Evolutionary conservation across 352 stramenopile genomes (phyloP), one percentile per base, ranked within the genome.

Genomic region (Pseudoperonospora humuli): DNA sequence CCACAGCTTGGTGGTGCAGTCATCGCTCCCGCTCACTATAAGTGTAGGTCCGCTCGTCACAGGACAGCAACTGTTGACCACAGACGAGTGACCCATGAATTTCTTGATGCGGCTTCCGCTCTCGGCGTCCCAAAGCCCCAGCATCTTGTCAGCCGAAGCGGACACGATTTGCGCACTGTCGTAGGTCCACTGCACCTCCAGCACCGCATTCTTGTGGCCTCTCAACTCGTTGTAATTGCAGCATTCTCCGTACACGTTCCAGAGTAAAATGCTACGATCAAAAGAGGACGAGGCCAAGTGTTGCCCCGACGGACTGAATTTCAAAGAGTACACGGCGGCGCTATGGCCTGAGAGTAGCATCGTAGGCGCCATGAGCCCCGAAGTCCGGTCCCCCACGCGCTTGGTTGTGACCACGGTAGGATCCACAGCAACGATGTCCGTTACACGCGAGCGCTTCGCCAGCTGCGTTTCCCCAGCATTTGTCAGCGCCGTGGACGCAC

Each of bases 141-240:
- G 57, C 3, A 83, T 95, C 57, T 96, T 96, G 65, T 97, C 95
- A 4, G 93, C 93, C 39, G 84, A 96, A 14, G 80, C 83, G 6
- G 89, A 96, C 17, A 95, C 69, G 21, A 98, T 42, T 25, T 83
- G 74, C 27, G 77, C 52, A 28, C 75, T 86, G 67, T 97, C 83
- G 51, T 88, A 88, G 7, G 76, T 93, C 82, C 90, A 98, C 40
- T 92, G 72, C 8, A 96, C 64, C 61, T 98, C 84, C 18, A 97
- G 47, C 20, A 97, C 82, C 5, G 93, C 92, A 64, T 98, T 98
- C 69, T 97, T 98, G 64, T 98, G 95, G 15, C 92, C 95, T 7
- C 32, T 68, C 13, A 98, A 61, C n/a, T 96, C 70, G 52, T 85
- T 95, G 54, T 96, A 97, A 54, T 98, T 98, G 33, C 68, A 63